Evolutionary conservation across 225 moss, liverwort and hornwort species (phyloP), one percentile per base, ranked within the genome.

Genomic region (Bryoerythrophyllum caledonicum): DNA sequence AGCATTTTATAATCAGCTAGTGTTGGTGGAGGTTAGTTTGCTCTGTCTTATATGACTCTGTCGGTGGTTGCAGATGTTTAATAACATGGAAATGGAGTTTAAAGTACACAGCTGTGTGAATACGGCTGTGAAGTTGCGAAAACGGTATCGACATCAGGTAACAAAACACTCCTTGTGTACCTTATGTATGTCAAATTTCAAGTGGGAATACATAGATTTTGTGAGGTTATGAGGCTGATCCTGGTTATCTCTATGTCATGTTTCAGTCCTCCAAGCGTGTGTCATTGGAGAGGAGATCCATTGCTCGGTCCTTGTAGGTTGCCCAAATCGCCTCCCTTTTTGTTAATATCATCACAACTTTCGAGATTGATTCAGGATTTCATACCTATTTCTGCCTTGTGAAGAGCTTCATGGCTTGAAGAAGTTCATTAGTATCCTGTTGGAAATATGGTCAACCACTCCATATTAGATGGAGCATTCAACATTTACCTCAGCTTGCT

Each of bases 41-140:
- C 44, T 65, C 43, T 48, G 6, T 72, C 72, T 44, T 4, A 37
- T 58, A 5, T 62, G 71, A 67, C n/a, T 41, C 43, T 16, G 58
- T 70, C 71, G 54, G 37, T 73, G 74, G 46, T 71, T 72, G 44
- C 80, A 90, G 90, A 88, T 91, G 20, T 95, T 95, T 76, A 95
- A 95, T 69, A 92, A 91, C 35, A 80, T 87, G 88, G 86, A 88
- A 41, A 67, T 95, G 73, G 84, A 86, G 63, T 84, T 93, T 4
- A 88, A 88, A 70, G 92, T 95, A 55, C 86, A 92, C 74, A 90
- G 82, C 85, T 89, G 88, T 69, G 84, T 95, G 67, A 88, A 91
- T 3, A 75, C 78, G 19, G 95, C 95, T 37, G 83, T 90, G 14
- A 95, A 92, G 58, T 72, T 95, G 80, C 90, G 95, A 55, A 95